Conservation (phyloP, 1,139 yeast genomes). For the Sugiyamaella castrensis region DNA sequence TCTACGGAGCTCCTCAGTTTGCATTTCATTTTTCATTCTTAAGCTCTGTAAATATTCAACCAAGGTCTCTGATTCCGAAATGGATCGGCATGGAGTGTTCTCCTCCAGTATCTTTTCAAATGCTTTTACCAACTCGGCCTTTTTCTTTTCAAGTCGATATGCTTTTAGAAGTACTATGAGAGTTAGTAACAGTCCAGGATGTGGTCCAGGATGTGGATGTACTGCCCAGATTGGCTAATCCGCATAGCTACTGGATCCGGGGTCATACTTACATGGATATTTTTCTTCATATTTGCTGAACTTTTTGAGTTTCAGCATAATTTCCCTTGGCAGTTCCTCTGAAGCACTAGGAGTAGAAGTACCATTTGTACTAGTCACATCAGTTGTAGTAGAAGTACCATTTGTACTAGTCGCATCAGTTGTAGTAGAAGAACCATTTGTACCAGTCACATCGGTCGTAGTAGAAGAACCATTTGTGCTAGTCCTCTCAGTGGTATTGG, state of each 20-base stretch:
- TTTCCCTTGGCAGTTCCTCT: constrained; percentile 47
- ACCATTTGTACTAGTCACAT: neutral
- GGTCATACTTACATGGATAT: constrained; percentile 54
- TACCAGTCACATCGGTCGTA: neutral
- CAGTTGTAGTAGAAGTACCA: neutral
- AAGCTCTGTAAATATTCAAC: constrained; percentile 68
- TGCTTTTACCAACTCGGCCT: constrained; percentile 55
- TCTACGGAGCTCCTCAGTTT: constrained; percentile 51
- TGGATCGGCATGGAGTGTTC: constrained; percentile 72
- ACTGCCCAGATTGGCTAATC: no score
- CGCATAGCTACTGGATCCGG: neutral
- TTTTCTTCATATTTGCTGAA: constrained; percentile 86
- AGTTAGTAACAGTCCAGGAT: no score
- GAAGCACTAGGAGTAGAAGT: no score
- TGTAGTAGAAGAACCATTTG: neutral
- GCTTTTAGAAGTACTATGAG: constrained; percentile 59
- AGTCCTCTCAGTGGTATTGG: neutral
- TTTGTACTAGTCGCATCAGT: neutral
- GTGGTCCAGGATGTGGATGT: no score
- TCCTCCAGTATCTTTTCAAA: constrained; percentile 76
- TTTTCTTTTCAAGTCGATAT: constrained; percentile 73
- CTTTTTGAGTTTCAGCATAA: constrained; percentile 65
- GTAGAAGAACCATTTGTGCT: neutral
- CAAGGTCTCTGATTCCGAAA: constrained; percentile 66
- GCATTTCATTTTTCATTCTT: constrained; percentile 57